Evolutionary conservation across 2,329 filamentous ascomycete species (phyloP).

Genomic region (Ophiostoma himal-ulmi): DNA sequence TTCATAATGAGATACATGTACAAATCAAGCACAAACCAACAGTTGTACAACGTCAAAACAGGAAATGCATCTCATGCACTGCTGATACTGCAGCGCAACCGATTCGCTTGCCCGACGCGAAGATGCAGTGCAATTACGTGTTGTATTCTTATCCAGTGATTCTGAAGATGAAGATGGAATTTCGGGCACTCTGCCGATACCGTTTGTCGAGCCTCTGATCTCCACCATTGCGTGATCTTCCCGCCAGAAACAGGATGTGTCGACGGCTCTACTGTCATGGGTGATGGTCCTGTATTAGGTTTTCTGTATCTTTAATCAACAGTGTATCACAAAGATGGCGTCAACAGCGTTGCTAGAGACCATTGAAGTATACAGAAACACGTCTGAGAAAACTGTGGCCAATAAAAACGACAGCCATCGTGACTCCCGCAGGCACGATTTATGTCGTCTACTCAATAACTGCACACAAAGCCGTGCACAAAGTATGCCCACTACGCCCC

Average conservation of each 20-base stretch:
- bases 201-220: neutral
- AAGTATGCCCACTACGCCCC: neutral
- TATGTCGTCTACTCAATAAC: neutral
- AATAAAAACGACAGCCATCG: too few species aligned
- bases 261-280: neutral
- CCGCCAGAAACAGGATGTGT: neutral
- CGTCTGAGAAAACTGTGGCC: too few species aligned
- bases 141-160: neutral
- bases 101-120: slow-evolving; percentile 16
- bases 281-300: neutral
- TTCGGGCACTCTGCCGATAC: too few species aligned
- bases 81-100: slow-evolving; percentile 8
- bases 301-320: neutral
- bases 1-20: neutral
- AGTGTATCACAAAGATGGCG: too few species aligned
- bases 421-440: too few species aligned
- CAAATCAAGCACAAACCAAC: neutral
- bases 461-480: too few species aligned
- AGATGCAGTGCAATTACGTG: neutral
- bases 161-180: neutral
- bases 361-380: too few species aligned
- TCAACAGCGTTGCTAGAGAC: too few species aligned
- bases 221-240: neutral
- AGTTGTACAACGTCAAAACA: slow-evolving; percentile 18
- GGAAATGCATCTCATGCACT: slow-evolving; percentile 10